Percentiles rank a stretch among this genome's conserved stretches.
Conservation (phyloP, 108 stramenopile genomes). For the Schizochytrium sp. region DNA sequence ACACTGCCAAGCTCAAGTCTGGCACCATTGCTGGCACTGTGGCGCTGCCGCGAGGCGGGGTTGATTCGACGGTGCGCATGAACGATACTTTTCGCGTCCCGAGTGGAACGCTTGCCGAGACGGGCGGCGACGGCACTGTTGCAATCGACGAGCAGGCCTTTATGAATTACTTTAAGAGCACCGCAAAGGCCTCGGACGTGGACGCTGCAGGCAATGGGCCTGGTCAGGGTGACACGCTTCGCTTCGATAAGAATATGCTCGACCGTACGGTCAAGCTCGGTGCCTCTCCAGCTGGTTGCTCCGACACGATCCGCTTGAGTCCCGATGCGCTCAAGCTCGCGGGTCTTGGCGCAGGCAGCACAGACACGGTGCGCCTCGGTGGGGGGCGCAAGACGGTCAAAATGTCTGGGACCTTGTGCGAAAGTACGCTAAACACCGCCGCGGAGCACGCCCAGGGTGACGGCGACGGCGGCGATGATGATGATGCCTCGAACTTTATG, state of each 20-base stretch:
- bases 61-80: slow-evolving; percentile 6
- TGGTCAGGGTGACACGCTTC: not conserved
- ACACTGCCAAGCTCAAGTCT: not conserved
- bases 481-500: not conserved
- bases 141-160: not conserved
- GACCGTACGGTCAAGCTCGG: not conserved
- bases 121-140: not conserved
- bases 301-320: not conserved
- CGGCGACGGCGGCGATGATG: not conserved
- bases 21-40: not conserved
- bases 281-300: not conserved
- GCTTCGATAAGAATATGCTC: not conserved
- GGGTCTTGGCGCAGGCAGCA: not conserved
- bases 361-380: not conserved
- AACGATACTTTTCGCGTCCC: not conserved
- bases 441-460: too few relatives aligned
- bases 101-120: not conserved
- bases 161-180: slow-evolving; percentile 18
- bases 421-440: not conserved
- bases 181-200: not conserved
- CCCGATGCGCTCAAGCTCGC: not conserved
- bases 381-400: not conserved
- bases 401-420: not conserved
- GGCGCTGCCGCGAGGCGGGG: not conserved
- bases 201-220: not conserved